Conservation (phyloP, 768 basidiomycete species). For the Chlorophyllum brunneum region DNA sequence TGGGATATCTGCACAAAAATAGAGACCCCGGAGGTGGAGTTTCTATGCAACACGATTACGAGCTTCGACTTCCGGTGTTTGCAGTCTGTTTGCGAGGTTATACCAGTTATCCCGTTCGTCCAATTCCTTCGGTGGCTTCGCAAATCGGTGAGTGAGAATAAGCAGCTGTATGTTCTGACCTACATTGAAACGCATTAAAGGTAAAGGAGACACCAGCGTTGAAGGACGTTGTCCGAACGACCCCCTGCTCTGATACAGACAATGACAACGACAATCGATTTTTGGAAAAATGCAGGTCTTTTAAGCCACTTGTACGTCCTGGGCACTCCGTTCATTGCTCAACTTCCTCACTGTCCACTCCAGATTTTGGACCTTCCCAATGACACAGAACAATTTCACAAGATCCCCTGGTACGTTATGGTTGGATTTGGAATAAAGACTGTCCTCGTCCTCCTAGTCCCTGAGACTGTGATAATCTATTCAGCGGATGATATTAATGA, state of each 20-base stretch:
- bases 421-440: neutral
- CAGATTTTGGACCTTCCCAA: neutral
- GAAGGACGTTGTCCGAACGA: neutral
- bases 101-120: neutral
- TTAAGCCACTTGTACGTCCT: neutral
- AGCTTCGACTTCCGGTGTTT: neutral
- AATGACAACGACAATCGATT: neutral
- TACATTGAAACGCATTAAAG: too few relatives aligned
- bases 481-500: neutral
- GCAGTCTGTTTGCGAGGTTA: neutral
- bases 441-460: neutral
- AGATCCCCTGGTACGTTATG: neutral
- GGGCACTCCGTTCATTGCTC: neutral
- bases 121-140: neutral
- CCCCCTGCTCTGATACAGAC: neutral
- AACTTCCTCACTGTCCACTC: too few relatives aligned
- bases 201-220: neutral
- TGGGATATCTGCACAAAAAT: neutral
- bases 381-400: neutral
- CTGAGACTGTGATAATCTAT: neutral
- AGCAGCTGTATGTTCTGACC: neutral
- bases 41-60: neutral
- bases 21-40: neutral
- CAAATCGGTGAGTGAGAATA: neutral
- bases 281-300: neutral